Evolutionary conservation across 192 early-diverging fungal genomes (phyloP).

Genomic region (Thamnidium elegans): DNA sequence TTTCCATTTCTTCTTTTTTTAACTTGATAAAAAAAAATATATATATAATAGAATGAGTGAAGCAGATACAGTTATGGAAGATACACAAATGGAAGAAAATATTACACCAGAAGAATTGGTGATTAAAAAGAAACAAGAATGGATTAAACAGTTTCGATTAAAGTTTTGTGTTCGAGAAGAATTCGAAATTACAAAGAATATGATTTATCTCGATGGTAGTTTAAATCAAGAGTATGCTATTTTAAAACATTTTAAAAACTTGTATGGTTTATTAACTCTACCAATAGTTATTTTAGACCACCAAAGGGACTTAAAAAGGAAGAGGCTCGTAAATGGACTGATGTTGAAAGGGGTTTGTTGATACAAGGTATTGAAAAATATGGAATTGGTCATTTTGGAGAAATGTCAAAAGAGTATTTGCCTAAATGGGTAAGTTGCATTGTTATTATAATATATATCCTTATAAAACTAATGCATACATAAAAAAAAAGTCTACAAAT

Average conservation of each 20-base stretch:
- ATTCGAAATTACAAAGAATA: constrained; percentile 79
- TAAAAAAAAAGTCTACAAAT: constrained; percentile 51
- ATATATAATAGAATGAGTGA: too few species aligned
- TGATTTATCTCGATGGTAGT: constrained; percentile 79
- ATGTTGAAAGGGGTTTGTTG: constrained; percentile 69
- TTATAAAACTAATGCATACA: not conserved
- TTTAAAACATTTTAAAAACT: not conserved
- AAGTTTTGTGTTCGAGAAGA: constrained; percentile 81
- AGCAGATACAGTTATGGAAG: not conserved
- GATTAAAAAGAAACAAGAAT: constrained; percentile 61
- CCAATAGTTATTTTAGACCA: constrained; percentile 67
- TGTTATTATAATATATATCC: not conserved
- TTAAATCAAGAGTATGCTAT: constrained; percentile 79
- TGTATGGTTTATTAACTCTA: not conserved
- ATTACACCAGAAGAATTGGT: constrained; percentile 35
- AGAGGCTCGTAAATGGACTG: constrained; percentile 76
- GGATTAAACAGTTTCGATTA: constrained; percentile 79
- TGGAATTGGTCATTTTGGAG: constrained; percentile 87
- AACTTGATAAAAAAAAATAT: too few species aligned
- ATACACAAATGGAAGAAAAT: not conserved
- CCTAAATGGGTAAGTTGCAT: constrained; percentile 65
- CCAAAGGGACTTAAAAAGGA: constrained; percentile 62
- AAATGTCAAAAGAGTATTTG: constrained; percentile 74
- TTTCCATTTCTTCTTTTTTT: too few species aligned
- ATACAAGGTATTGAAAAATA: constrained; percentile 79